Conservation (phyloP, 768 basidiomycete genomes). For the Xerocomellus chrysenteron region DNA sequence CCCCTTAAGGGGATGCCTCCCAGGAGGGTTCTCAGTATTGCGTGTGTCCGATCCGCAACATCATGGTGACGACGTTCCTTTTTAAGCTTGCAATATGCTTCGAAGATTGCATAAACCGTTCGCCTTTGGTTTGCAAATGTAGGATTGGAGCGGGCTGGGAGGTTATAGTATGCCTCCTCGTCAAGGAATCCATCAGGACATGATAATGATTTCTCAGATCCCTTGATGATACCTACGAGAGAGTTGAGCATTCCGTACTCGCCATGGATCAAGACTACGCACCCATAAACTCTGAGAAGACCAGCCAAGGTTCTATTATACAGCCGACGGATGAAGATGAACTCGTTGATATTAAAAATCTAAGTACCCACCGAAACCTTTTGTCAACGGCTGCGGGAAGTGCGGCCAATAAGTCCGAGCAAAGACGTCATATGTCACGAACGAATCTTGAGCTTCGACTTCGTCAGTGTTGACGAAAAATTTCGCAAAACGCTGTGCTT, state of each 20-base stretch:
- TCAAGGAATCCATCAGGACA: conserved; percentile 42
- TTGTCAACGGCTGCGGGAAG: conserved; percentile 50
- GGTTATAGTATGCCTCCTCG: conserved; percentile 41
- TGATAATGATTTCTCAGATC: conserved; percentile 54
- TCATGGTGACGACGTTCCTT: conserved; percentile 45
- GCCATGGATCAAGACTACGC: conserved; percentile 3
- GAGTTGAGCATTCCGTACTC: not conserved
- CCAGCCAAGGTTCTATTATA: conserved; percentile 53
- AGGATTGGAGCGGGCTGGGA: conserved; percentile 52
- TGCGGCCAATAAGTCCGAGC: conserved; percentile 56
- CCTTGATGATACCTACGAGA: conserved; percentile 55
- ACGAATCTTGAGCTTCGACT: conserved; percentile 17
- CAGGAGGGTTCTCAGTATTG: conserved; percentile 40
- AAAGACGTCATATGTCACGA: conserved; percentile 50
- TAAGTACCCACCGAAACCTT: conserved; percentile 47
- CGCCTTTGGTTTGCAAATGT: conserved; percentile 52
- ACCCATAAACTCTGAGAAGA: conserved; percentile 69
- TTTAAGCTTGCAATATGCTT: conserved; percentile 50
- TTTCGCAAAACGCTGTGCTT: conserved; percentile 4
- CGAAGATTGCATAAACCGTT: conserved; percentile 53
- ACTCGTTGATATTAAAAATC: not conserved
- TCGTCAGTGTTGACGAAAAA: conserved; percentile 19
- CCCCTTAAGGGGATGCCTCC: conserved; percentile 34
- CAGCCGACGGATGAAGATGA: not conserved
- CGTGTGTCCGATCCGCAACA: conserved; percentile 62